phyloP scores from a whole-genome alignment of 2,329 filamentous ascomycete species.

The Diaporthe destruens region DNA sequence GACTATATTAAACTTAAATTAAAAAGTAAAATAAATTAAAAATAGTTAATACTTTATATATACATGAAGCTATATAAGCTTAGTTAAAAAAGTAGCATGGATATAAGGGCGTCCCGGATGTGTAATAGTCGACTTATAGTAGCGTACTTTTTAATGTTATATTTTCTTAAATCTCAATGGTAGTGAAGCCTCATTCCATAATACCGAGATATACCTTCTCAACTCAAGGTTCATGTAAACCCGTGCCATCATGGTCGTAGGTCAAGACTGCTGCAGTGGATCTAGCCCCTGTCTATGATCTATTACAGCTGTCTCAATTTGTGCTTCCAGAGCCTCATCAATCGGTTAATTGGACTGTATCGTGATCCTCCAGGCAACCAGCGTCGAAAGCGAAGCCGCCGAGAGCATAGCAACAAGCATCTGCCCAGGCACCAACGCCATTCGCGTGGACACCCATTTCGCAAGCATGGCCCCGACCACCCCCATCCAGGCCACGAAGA shows the following conservation, averaged over 20 bases:
- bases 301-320: background rate
- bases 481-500: conserved; percentile 50
- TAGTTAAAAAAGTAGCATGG: too few species aligned
- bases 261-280: too few species aligned
- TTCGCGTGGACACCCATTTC: conserved; percentile 18
- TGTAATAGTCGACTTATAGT: too few species aligned
- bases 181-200: background rate
- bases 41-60: too few species aligned
- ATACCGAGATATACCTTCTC: background rate
- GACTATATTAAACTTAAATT: too few species aligned
- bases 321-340: too few species aligned
- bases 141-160: background rate
- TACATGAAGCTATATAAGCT: too few species aligned
- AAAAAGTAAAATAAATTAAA: too few species aligned
- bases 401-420: background rate
- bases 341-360: background rate
- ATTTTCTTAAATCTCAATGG: background rate
- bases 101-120: too few species aligned
- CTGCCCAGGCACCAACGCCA: background rate
- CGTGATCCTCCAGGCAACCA: conserved; percentile 1
- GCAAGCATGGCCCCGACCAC: conserved; percentile 46
- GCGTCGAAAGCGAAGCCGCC: background rate
- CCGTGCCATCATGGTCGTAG: background rate
- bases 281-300: background rate
- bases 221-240: background rate